Evolutionary conservation across 495 filamentous ascomycete genomes (phyloP), one percentile per base, ranked within the genome.

Genomic region (Amorphotheca resinae): DNA sequence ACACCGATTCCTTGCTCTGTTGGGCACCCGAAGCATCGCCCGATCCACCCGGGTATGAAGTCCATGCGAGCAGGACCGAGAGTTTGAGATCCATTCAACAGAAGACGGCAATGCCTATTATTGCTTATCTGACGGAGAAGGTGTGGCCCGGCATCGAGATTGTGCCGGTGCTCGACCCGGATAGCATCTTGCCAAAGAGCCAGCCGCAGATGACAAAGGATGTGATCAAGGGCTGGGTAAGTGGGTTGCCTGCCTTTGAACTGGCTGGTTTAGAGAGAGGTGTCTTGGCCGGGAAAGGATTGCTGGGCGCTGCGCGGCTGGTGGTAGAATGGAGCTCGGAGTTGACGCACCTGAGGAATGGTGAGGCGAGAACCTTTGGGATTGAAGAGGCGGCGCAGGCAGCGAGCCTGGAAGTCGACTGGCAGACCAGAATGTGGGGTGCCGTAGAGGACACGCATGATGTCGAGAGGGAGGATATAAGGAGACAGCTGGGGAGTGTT

Each of bases 361-460:
- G 32, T 54, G 58, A 15, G 55, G 64, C 42, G n/a, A 63, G 7
- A 63, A 42, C 32, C 16, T 46, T 33, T 33, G 64, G 57, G 0
- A 54, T 57, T 28, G 42, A 51, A 38, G 55, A 50, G 35, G 56
- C 53, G 46, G 45, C 46, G 7, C 41, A 22, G 52, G 23, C 18
- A 47, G 48, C 30, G 50, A 54, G 48, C 84, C 77, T 91, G 16
- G 91, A 98, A 68, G 85, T 95, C 14, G 69, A 71, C 49, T 95
- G 84, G 80, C 91, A 98, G 72, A 93, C 82, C 4, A 65, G 75
- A 12, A 72, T 77, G 64, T 96, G 91, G 87, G 91, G 91, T 1
- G 87, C 93, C 66, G 91, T 98, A 2, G 93, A 98, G 62, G 91
- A 98, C 64, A 93, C 87, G 31, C 93, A 98, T 63, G 91, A 98